Evolutionary conservation across 139 green algal genomes (phyloP).

Genomic region (Asterochloris sp.): DNA sequence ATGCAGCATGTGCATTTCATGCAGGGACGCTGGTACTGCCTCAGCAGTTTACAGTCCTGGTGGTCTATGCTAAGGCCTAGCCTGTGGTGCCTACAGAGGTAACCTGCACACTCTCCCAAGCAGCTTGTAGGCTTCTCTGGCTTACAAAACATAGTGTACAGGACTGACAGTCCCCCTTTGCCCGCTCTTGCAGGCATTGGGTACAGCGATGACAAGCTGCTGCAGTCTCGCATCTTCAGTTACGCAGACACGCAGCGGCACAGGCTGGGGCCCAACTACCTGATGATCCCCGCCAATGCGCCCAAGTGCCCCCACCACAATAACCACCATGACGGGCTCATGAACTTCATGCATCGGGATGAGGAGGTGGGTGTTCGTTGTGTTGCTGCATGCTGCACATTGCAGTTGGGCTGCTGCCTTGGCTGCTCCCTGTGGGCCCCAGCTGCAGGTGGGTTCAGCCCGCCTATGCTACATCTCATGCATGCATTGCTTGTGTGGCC

Average conservation of each 20-base stretch:
- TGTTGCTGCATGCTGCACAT: background rate
- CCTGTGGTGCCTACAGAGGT: too few relatives aligned
- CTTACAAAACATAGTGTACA: too few relatives aligned
- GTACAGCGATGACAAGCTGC: constrained; percentile 95
- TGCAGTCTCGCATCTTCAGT: constrained; percentile 86
- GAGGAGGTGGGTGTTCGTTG: constrained; percentile 63
- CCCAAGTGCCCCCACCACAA: constrained; percentile 83
- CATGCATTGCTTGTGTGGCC: too few relatives aligned
- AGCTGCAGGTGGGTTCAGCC: too few relatives aligned
- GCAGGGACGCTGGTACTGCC: too few relatives aligned
- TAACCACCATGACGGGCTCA: constrained; percentile 97
- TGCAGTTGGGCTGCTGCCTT: background rate
- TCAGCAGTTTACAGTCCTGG: too few relatives aligned
- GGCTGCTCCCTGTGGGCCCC: background rate
- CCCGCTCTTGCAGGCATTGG: constrained; percentile 55
- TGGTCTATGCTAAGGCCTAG: too few relatives aligned
- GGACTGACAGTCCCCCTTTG: too few relatives aligned
- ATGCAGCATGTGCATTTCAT: too few relatives aligned
- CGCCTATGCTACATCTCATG: background rate
- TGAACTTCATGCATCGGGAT: constrained; percentile 93
- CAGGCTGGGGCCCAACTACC: constrained; percentile 94
- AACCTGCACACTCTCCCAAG: too few relatives aligned
- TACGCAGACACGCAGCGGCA: constrained; percentile 90
- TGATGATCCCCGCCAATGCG: constrained; percentile 86
- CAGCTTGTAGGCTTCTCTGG: too few relatives aligned